Base-by-base conservation (phyloP, 768 basidiomycete genomes). In the Leucosporidium scottii region DNA sequence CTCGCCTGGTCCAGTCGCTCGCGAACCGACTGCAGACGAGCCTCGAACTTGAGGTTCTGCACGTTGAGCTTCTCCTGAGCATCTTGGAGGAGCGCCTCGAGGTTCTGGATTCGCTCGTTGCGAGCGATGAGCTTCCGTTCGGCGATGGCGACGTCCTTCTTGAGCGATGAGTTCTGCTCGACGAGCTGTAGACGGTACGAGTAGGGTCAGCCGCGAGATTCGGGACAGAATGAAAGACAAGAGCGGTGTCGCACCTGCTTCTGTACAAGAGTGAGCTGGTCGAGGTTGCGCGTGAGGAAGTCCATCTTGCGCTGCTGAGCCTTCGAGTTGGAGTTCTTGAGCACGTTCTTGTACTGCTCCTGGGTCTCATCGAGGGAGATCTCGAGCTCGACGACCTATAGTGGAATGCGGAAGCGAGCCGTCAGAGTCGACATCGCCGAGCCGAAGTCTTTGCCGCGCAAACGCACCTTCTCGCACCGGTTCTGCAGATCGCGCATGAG, bases 221-320 rank as follows among this genome's bases (percentile, higher is more conserved):
- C 61, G 0, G 4, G 20, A 31, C 58, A 12, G 17, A 31, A 18
- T 7, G 21, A 12, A 25, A 15, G 1, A 10, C 4, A 21, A 30
- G 34, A 12, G 6, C 5, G 34, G 6, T 25, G 50, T 76, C 82
- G 61, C 70, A 88, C 93, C 86, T 97, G 93, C 79, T 97, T 96
- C 84, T 98, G 96, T 27, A 98, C 93, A 61, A 91, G 80, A 31
- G 93, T 94, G 72, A 98, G 81, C 76, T 94, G 91, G 76, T 97
- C 93, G 61, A 99, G 81, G 76, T 98, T 99, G 61, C 94, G 88
- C 77, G 97, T 93, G 63, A 99, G 80, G 84, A 97, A 96, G 18
- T 92, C 90, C 89, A 98, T 93, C 84, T 98, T 97, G 85, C 94
- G 93, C 81, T 94, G 91, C 74, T 99, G 96, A 10, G 94, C 91